Base-by-base conservation (phyloP, 2,329 filamentous ascomycete species). In the Ophiobolus disseminans region DNA sequence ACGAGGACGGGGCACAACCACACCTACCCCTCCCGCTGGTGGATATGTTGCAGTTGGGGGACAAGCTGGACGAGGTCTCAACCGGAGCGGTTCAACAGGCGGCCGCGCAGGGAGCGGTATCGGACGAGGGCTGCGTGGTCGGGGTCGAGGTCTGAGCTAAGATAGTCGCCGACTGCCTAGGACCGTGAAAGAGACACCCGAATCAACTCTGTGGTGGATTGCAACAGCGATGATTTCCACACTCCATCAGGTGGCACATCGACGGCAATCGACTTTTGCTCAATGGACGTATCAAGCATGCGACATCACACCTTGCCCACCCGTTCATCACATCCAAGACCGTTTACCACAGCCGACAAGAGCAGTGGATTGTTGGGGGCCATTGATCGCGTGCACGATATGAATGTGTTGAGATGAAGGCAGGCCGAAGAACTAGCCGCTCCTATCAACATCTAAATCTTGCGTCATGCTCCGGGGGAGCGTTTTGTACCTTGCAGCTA, bases 21-120 rank as follows among this genome's bases (percentile, higher is more conserved):
- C 62, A 32, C 68, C 61, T 45, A 58, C 63, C 22, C 45, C 62
- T 8, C 62, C 69, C 0, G 67, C 69, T 6, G 70, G 70, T 13
- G 70, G 71, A 20, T 76, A 78, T 57, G 73, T 73, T 4, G 73
- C 69, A 40, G 74, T 75, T 49, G 76, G 76, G 8, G 73, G 76
- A 4, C 72, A 79, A 52, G 60, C 68, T 20, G 85, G 70, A 58
- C 76, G 78, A 61, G 84, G 78, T 17, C 41, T 68, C 67, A 77
- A 72, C 50, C 78, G 73, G 61, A 78, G 59, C 72, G 76, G 70
- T 69, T 78, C 67, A 58, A 73, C 54, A 45, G 68, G 62, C 55
- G 74, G 59, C 64, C 78, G 76, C 57, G 72, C 69, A 10, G 69
- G 73, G 8, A 76, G 73, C 50, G 74, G 74, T 26, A 77, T 76